Conservation (phyloP, 1,284 basidiomycete species). For the Leccinum fuscescens region DNA sequence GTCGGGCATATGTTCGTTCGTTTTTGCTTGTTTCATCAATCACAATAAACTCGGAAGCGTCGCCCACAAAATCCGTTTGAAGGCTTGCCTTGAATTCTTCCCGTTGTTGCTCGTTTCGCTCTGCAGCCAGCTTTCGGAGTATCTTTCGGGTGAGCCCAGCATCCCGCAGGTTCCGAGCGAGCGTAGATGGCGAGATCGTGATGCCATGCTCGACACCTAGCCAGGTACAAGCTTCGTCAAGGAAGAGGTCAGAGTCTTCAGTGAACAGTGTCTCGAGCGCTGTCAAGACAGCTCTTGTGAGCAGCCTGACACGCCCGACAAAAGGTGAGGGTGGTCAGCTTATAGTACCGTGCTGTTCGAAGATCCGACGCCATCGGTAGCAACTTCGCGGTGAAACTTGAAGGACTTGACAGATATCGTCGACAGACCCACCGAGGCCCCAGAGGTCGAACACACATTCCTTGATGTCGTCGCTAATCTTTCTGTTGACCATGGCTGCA, state of each 20-base stretch:
- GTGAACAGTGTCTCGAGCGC: neutral
- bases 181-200: neutral
- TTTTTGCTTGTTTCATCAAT: no score
- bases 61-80: neutral
- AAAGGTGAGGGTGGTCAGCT: neutral
- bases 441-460: no score
- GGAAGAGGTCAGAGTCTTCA: constrained; percentile 1
- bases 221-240: constrained; percentile 1
- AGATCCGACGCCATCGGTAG: neutral
- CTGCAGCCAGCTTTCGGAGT: neutral
- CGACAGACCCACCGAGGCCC: no score
- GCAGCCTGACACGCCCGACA: neutral
- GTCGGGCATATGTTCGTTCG: no score
- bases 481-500: no score
- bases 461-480: no score
- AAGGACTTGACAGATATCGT: no score
- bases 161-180: neutral
- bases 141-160: neutral
- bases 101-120: neutral
- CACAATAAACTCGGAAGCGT: no score
- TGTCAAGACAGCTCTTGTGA: neutral
- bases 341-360: neutral
- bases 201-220: neutral
- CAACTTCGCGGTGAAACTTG: neutral
- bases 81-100: neutral